Conservation (phyloP, 208 protist species). For the Trypanosoma cruzi region DNA sequence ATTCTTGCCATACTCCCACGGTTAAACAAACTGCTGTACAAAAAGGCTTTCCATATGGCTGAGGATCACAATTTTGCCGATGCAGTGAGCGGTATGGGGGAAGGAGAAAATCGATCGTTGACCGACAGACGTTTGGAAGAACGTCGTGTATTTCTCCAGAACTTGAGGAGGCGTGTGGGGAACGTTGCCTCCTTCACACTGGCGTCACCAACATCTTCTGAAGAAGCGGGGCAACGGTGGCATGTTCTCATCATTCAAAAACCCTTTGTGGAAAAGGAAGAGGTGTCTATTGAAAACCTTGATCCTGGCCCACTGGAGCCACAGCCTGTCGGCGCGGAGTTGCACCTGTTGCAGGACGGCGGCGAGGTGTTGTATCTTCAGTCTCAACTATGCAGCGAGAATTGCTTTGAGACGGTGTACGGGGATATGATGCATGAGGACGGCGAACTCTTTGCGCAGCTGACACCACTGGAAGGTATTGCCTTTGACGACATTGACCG, state of each 20-base stretch:
- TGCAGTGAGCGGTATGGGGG: too few relatives aligned
- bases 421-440: constrained; percentile 75
- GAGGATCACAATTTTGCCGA: background rate
- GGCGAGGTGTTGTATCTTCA: constrained; percentile 68
- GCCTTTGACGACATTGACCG: constrained; percentile 69
- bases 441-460: constrained; percentile 75
- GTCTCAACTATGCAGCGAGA: constrained; percentile 45
- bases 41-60: constrained; percentile 24
- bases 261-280: constrained; percentile 39
- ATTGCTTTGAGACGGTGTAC: constrained; percentile 46
- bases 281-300: constrained; percentile 41
- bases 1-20: constrained; percentile 17
- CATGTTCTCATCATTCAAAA: constrained; percentile 62
- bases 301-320: constrained; percentile 35
- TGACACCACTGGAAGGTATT: constrained; percentile 74
- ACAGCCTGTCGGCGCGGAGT: constrained; percentile 58
- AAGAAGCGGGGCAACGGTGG: constrained; percentile 5
- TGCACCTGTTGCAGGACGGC: constrained; percentile 67
- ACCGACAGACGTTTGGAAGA: constrained; percentile 1
- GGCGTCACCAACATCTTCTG: background rate
- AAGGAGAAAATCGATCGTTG: background rate
- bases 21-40: constrained; percentile 37
- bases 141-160: constrained; percentile 13
- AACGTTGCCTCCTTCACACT: constrained; percentile 44
- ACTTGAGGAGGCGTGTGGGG: constrained; percentile 54